These are phyloP conservation scores for Metschnikowia lunata DNA, from an alignment of 805 yeast species.

Conservation along the genomic window DNA sequence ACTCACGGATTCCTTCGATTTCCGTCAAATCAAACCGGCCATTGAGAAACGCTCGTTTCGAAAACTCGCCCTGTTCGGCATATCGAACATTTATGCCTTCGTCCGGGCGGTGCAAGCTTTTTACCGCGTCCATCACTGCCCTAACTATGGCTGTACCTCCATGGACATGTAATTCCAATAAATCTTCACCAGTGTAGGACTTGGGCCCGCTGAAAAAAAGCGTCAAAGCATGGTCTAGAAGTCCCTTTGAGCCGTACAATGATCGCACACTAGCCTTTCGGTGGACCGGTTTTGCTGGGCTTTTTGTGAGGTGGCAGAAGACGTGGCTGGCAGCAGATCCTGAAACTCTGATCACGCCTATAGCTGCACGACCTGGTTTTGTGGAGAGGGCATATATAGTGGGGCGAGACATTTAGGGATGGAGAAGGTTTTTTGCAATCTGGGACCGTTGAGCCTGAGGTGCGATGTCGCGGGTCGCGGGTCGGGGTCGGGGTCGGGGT, in stretches of 20 bases:
- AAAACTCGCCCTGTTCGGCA: conserved; percentile 93
- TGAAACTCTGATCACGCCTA: conserved; percentile 78
- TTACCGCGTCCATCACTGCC: conserved; percentile 63
- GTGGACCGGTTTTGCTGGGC: conserved; percentile 37
- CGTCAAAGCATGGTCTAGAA: conserved; percentile 76
- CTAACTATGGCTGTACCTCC: conserved; percentile 86
- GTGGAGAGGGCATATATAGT: conserved; percentile 93
- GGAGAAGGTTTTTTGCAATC: background rate
- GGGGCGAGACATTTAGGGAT: conserved; percentile 30
- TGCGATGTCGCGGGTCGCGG: too few species aligned
- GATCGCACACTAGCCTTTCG: conserved; percentile 57
- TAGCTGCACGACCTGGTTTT: conserved; percentile 73
- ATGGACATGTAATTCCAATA: conserved; percentile 85
- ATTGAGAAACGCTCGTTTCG: conserved; percentile 79
- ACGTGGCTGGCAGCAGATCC: conserved; percentile 59
- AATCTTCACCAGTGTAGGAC: conserved; percentile 90
- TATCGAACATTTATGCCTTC: conserved; percentile 50
- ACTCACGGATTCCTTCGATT: conserved; percentile 82
- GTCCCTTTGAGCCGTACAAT: conserved; percentile 39
- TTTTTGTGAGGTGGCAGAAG: conserved; percentile 43
- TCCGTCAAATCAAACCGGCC: conserved; percentile 82
- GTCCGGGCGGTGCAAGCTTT: conserved; percentile 44
- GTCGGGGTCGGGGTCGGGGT: too few species aligned
- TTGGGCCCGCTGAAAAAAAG: conserved; percentile 66
- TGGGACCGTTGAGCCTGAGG: too few species aligned